Evolutionary conservation across 306 rosid genomes (phyloP), one percentile per base, ranked within the genome.

Genomic region (Lathyrus sativus): DNA sequence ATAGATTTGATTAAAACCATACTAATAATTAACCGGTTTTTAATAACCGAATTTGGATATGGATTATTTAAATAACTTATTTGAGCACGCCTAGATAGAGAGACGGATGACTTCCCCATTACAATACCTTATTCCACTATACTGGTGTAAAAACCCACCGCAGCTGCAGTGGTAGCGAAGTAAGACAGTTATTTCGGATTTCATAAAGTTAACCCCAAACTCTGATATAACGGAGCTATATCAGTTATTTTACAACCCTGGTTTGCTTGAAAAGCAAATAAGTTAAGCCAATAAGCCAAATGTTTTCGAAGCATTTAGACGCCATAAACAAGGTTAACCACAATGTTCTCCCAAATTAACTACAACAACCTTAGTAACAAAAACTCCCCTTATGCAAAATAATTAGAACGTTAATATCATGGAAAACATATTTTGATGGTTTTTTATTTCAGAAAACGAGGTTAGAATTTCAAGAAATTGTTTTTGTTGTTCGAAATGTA

Each of bases 281-380:
- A 22, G 57, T n/a, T 53, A 38, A 14, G 44, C 43, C 42, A 55
- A n/a, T n/a, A n/a, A n/a, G n/a, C n/a, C n/a, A n/a, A n/a, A 69
- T 38, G 41, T 10, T 10, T 24, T 41, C 4, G n/a, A 41, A 7
- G 53, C 26, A 38, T 19, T 37, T 51, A 38, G 63, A 39, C 11
- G 67, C 35, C 67, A 39, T 11, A 19, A 39, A 42, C 37, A 62
- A 3, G 15, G 33, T 11, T 19, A 54, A 54, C 9, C 7, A 54
- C 7, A 9, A 54, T 10, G 60, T 54, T 26, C 8, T 0, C 15
- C 11, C 62, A 6, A 5, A 11, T 6, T 11, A 50, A 9, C 28
- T 26, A 2, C 4, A 26, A 5, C 39, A 11, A 57, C 7, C 19
- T 57, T 10, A 7, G 0, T 24, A 13, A 0, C 17, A 6, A 28